Conservation (phyloP, 2,329 filamentous ascomycete genomes). For the Lachnum nothofagi region DNA sequence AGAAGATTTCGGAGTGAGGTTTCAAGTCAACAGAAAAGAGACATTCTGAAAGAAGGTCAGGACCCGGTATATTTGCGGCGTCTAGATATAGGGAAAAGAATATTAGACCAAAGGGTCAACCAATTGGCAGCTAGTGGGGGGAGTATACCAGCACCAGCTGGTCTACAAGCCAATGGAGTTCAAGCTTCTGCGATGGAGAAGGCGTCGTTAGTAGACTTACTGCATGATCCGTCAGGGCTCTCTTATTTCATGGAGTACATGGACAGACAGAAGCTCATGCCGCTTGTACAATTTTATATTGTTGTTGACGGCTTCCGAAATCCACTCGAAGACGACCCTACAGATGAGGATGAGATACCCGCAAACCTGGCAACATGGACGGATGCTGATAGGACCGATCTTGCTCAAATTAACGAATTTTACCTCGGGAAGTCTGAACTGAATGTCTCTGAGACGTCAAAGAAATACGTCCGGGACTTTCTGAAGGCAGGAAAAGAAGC, state of each 20-base stretch:
- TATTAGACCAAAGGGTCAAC: slow-evolving; percentile 84
- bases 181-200: slow-evolving; percentile 63
- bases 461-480: slow-evolving; percentile 68
- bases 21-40: slow-evolving; percentile 82
- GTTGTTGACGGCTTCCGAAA: slow-evolving; percentile 96
- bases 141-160: slow-evolving; percentile 20
- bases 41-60: slow-evolving; percentile 70
- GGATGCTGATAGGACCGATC: slow-evolving; percentile 76
- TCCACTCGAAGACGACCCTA: slow-evolving; percentile 79
- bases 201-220: slow-evolving; percentile 74
- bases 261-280: slow-evolving; percentile 84
- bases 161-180: slow-evolving; percentile 25
- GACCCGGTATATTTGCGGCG: slow-evolving; percentile 84
- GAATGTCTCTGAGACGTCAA: slow-evolving; percentile 65
- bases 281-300: slow-evolving; percentile 94
- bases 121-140: slow-evolving; percentile 68
- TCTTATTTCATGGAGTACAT: slow-evolving; percentile 99
- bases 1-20: slow-evolving; percentile 88
- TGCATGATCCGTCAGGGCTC: slow-evolving; percentile 81
- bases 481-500: slow-evolving; percentile 72
- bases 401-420: slow-evolving; percentile 85
- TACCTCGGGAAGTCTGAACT: slow-evolving; percentile 82
- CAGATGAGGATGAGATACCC: slow-evolving; percentile 57
- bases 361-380: slow-evolving; percentile 65
- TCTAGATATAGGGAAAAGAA: slow-evolving; percentile 83